Percentiles rank a stretch among this genome's conserved stretches.
phyloP scores from a whole-genome alignment of 2,329 filamentous ascomycete genomes.

The Lojkania enalia region DNA sequence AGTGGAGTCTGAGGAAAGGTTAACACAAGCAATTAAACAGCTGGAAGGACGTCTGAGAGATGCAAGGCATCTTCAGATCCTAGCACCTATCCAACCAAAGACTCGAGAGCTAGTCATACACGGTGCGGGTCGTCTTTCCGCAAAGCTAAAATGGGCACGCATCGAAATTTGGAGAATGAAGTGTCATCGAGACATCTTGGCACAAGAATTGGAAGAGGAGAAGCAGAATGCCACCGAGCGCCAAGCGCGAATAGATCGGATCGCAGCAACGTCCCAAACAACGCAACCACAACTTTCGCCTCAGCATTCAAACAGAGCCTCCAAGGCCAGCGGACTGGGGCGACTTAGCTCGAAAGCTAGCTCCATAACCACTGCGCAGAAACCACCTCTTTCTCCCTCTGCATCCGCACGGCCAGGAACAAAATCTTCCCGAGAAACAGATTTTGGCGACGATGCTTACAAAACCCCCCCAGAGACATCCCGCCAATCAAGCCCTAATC shows the following conservation, averaged over 20 bases:
- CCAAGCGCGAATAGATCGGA: slow-evolving; percentile 31
- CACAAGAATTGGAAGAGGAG: slow-evolving; percentile 84
- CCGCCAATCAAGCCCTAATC: slow-evolving; percentile 40
- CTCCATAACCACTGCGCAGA: slow-evolving; percentile 32
- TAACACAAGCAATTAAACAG: slow-evolving; percentile 72
- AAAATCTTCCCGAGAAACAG: slow-evolving; percentile 42
- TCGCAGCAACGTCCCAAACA: slow-evolving; percentile 24
- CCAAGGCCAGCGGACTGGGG: slow-evolving; percentile 38
- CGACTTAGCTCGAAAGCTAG: slow-evolving; percentile 44
- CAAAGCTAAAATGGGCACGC: slow-evolving; percentile 90
- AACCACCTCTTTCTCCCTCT: slow-evolving; percentile 37
- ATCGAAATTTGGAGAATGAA: slow-evolving; percentile 91
- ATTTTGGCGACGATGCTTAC: slow-evolving; percentile 47
- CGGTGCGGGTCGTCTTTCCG: slow-evolving; percentile 80
- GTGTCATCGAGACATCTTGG: slow-evolving; percentile 86
- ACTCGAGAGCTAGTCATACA: slow-evolving; percentile 84
- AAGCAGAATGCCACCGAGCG: slow-evolving; percentile 44
- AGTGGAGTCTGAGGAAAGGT: slow-evolving; percentile 76
- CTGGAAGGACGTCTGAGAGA: slow-evolving; percentile 85
- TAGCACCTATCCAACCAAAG: slow-evolving; percentile 89
- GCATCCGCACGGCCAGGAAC: slow-evolving; percentile 37
- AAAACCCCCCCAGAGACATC: slow-evolving; percentile 51
- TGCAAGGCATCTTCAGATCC: slow-evolving; percentile 82
- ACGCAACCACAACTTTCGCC: slow-evolving; percentile 29
- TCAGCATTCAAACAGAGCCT: slow-evolving; percentile 29